Conservation (phyloP, 805 yeast species). For the Kuraishia floccosa region DNA sequence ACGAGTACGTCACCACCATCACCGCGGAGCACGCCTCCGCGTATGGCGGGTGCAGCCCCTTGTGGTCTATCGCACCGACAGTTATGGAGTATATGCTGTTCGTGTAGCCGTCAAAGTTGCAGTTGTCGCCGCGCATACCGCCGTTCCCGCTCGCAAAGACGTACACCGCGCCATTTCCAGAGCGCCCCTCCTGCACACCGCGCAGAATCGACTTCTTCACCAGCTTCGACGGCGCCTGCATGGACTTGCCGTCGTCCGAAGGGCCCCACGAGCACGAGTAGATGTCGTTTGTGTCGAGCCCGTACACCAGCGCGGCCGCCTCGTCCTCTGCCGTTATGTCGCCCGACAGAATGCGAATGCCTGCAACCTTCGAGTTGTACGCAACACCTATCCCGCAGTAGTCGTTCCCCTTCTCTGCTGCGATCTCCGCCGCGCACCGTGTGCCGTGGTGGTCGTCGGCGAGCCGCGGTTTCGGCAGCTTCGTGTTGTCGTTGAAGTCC, state of each 20-base stretch:
- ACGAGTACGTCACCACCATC: slow-evolving; percentile 84
- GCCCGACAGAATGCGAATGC: slow-evolving; percentile 81
- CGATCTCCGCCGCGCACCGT: slow-evolving; percentile 96
- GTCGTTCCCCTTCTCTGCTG: slow-evolving; percentile 70
- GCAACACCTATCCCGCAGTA: slow-evolving; percentile 98
- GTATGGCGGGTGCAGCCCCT: slow-evolving; percentile 79
- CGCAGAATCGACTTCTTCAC: slow-evolving; percentile 77
- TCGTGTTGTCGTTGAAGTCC: slow-evolving; percentile 76
- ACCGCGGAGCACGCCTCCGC: slow-evolving; percentile 94
- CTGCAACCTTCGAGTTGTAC: slow-evolving; percentile 73
- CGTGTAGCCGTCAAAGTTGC: slow-evolving; percentile 96
- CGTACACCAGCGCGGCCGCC: slow-evolving; percentile 79
- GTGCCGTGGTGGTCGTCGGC: slow-evolving; percentile 91
- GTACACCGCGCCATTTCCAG: slow-evolving; percentile 72
- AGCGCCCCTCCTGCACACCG: slow-evolving; percentile 76
- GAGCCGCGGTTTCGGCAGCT: slow-evolving; percentile 71
- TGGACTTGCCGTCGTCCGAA: slow-evolving; percentile 77
- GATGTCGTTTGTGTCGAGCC: slow-evolving; percentile 76
- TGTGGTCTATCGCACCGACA: slow-evolving; percentile 84
- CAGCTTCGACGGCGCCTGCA: slow-evolving; percentile 73
- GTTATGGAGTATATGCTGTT: slow-evolving; percentile 92
- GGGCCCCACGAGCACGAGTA: slow-evolving; percentile 99
- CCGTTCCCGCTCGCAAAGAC: slow-evolving; percentile 98
- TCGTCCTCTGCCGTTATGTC: slow-evolving; percentile 77
- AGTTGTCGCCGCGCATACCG: slow-evolving; percentile 69